Evolutionary conservation across 164 flowering plant genomes (phyloP), one percentile per base, ranked within the genome.

Genomic region (Berberis vulgaris): DNA sequence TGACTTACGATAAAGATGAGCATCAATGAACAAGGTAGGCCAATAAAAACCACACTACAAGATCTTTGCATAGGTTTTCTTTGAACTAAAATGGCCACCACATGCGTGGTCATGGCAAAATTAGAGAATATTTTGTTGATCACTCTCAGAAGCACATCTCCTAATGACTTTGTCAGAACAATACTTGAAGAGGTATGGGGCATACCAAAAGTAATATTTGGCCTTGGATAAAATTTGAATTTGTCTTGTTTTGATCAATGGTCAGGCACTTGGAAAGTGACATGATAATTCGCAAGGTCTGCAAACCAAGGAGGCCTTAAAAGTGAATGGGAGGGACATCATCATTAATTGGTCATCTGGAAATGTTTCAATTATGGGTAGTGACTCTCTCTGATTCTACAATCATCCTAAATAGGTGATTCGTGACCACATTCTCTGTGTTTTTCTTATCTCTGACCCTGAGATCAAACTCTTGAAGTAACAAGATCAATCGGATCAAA

Each of bases 91-190:
- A 12, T n/a, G 58, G 4, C 58, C 2, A 2, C 41, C 58, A 55
- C 26, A 55, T n/a, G 41, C 39, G 2, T 39, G 41, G 39, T 13
- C 5, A 55, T 55, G 58, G 39, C 58, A 55, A 6, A 55, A 55
- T 3, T n/a, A 4, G 2, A 55, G 6, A 8, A 55, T 12, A 5
- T 55, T 38, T 38, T 38, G n/a, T 6, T 55, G 38, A 7, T 55
- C 41, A n/a, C 6, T n/a, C 7, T 55, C 39, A 4, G 58, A 41
- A 39, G 53, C 54, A 60, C 62, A 64, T 43, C 67, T 41, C 9
- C 62, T 13, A 58, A 57, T 59, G 39, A 69, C 40, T 59, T 65
- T 38, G 50, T 69, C 52, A 11, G 64, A 62, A 59, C 64, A 58
- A 49, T 55, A 55, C 38, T 55, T 55, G 41, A 55, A 55, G 13